Evolutionary conservation across 805 yeast genomes (phyloP).

Genomic region (Candida pseudofarinosa): DNA sequence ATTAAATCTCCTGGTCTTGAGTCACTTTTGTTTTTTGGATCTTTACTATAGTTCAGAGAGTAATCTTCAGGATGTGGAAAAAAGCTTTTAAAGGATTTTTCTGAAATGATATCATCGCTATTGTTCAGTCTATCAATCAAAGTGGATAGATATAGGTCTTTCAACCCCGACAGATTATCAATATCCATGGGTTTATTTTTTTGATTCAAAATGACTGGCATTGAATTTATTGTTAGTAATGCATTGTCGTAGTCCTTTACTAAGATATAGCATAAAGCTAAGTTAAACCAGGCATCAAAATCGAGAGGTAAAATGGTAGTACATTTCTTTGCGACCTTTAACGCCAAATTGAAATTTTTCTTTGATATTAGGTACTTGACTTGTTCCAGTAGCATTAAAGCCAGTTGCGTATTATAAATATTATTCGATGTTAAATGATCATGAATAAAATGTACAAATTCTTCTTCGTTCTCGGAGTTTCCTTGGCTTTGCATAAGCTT

Average conservation of each 20-base stretch:
- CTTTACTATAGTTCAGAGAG: background rate
- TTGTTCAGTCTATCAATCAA: conserved; percentile 15
- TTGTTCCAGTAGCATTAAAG: conserved; percentile 57
- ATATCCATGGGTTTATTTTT: conserved; percentile 29
- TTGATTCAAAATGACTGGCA: conserved; percentile 60
- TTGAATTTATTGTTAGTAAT: conserved; percentile 62
- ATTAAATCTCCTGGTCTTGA: background rate
- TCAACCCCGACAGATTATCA: conserved; percentile 19
- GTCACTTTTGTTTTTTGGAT: background rate
- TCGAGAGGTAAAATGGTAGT: conserved; percentile 72
- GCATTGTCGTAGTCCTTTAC: conserved; percentile 56
- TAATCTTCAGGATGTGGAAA: conserved; percentile 24
- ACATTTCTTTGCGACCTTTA: conserved; percentile 54
- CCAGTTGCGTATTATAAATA: conserved; percentile 44
- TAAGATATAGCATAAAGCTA: conserved; percentile 58
- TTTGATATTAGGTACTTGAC: conserved; percentile 58
- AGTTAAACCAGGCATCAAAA: conserved; percentile 65
- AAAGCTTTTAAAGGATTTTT: conserved; percentile 21
- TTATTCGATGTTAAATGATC: conserved; percentile 10
- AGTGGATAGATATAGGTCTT: conserved; percentile 21
- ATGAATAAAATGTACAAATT: conserved; percentile 22
- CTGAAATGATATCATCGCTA: conserved; percentile 23
- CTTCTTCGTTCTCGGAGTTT: conserved; percentile 18
- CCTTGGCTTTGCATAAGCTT: conserved; percentile 20
- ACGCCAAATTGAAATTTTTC: conserved; percentile 51